Base-by-base conservation (phyloP, 2,329 filamentous ascomycete genomes). In the Stylonectria norvegica region DNA sequence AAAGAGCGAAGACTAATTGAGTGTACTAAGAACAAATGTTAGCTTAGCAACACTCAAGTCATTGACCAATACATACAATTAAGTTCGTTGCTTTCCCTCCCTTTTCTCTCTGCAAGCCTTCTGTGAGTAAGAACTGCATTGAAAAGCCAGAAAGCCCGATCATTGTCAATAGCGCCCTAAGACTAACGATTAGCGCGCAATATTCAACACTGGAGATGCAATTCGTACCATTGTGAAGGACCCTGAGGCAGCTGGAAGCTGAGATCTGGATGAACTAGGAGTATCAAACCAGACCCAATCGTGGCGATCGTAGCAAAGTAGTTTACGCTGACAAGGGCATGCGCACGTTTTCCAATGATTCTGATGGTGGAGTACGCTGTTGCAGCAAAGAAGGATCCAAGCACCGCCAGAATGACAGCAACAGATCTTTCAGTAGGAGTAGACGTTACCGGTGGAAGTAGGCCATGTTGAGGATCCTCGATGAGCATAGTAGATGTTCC, bases 111-210 rank as follows among this genome's bases (percentile, higher is more conserved):
- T 85, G 68, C 22, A 93, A 61, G 0, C 85, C 86, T 7, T 82
- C 81, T 0, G 87, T 89, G 1, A 91, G 67, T 5, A 90, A 70
- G 39, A 87, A 85, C 69, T 91, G 87, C 65, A 89, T 78, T n/a
- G 85, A 56, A 53, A 91, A 90, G 0, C 86, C 87, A 22, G 81
- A 85, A 0, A 81, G 56, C 0, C 85, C 85, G 8, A 93, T 69
- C 1, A 65, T 67, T 20, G 79, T 76, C 1, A 81, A 50, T 11
- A 91, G 62, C 29, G 78, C 66, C 34, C 85, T 59, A 3, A 15
- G 0, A 10, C 51, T 1, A 52, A 40, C 3, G 0, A 20, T 4
- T 0, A 19, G 25, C 5, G 10, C 14, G 10, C 2, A 15, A 5
- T 5, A 2, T 5, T 11, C 1, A 18, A 20, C n/a, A 4, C 1